Evolutionary conservation across 805 yeast genomes (phyloP).

Genomic region (Spathaspora boniae): DNA sequence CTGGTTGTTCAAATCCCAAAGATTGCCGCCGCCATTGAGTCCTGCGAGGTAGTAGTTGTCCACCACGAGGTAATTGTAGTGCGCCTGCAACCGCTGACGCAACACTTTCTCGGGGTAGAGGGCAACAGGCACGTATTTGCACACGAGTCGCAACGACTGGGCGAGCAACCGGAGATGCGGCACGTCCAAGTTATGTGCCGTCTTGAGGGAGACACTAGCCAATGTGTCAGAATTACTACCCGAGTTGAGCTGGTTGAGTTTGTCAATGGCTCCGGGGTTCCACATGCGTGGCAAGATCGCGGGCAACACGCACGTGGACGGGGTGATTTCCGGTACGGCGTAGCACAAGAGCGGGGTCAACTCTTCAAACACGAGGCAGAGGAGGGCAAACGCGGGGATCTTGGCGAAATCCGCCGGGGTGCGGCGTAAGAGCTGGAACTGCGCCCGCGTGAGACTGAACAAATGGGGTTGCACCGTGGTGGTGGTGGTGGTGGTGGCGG

Average conservation of each 20-base stretch:
- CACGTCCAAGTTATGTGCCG: conserved; percentile 46
- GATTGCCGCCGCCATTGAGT: conserved; percentile 33
- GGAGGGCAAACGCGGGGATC: conserved; percentile 49
- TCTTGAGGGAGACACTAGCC: conserved; percentile 31
- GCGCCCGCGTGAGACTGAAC: conserved; percentile 43
- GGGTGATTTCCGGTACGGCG: conserved; percentile 51
- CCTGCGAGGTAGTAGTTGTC: conserved; percentile 50
- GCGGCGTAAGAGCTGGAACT: conserved; percentile 50
- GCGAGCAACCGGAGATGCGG: conserved; percentile 36
- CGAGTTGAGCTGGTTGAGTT: conserved; percentile 11
- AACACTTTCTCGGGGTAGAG: conserved; percentile 37
- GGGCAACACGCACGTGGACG: conserved; percentile 57
- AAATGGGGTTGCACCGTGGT: conserved; percentile 10
- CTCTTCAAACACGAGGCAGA: conserved; percentile 51
- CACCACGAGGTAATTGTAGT: conserved; percentile 44
- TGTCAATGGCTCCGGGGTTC: conserved; percentile 16
- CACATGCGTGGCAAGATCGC: conserved; percentile 36
- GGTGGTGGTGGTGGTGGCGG: neutral
- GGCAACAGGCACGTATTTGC: conserved; percentile 37
- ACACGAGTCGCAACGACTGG: conserved; percentile 33
- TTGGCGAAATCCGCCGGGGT: conserved; percentile 49
- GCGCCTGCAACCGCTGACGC: conserved; percentile 32
- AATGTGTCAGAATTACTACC: conserved; percentile 8
- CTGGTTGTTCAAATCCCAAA: conserved; percentile 43
- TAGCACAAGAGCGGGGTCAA: conserved; percentile 52